Evolutionary conservation across 140 eudicot genomes (phyloP).

Genomic region (Flaveria floridana): DNA sequence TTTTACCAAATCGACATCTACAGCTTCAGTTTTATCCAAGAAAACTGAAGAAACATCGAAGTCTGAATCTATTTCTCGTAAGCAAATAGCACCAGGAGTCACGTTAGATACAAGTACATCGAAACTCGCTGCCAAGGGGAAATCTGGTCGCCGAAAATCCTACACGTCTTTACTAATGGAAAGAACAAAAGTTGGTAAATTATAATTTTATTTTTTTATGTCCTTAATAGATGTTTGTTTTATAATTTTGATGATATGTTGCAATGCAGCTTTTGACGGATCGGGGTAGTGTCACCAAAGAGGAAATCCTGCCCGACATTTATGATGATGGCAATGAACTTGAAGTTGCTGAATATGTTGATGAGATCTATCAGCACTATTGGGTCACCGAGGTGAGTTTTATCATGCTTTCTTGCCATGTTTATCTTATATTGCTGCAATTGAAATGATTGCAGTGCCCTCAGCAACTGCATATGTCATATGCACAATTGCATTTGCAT

Average conservation of each 20-base stretch:
- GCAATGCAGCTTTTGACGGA: conserved; percentile 51
- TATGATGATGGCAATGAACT: conserved; percentile 78
- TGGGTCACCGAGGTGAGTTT: conserved; percentile 84
- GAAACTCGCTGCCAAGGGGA: conserved; percentile 42
- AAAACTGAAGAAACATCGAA: conserved; percentile 30
- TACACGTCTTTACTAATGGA: conserved; percentile 67
- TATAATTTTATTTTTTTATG: neutral
- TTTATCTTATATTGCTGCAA: neutral
- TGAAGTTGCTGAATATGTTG: conserved; percentile 91
- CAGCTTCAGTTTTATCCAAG: conserved; percentile 42
- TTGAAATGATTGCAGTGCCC: neutral
- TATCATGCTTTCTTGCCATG: conserved; percentile 22
- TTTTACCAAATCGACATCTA: conserved; percentile 32
- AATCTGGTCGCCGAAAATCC: conserved; percentile 71
- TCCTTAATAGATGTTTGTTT: neutral
- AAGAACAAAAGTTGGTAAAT: conserved; percentile 63
- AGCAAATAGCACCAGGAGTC: conserved; percentile 40
- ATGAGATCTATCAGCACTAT: conserved; percentile 86
- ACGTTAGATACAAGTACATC: conserved; percentile 34
- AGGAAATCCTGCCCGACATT: conserved; percentile 59
- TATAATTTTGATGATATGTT: conserved; percentile 4
- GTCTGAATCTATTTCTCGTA: conserved; percentile 36
- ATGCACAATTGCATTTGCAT: neutral
- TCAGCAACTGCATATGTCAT: neutral
- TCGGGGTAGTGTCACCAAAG: conserved; percentile 32